phyloP scores from a whole-genome alignment of 495 filamentous ascomycete genomes.

The Tuber microsphaerosporum region DNA sequence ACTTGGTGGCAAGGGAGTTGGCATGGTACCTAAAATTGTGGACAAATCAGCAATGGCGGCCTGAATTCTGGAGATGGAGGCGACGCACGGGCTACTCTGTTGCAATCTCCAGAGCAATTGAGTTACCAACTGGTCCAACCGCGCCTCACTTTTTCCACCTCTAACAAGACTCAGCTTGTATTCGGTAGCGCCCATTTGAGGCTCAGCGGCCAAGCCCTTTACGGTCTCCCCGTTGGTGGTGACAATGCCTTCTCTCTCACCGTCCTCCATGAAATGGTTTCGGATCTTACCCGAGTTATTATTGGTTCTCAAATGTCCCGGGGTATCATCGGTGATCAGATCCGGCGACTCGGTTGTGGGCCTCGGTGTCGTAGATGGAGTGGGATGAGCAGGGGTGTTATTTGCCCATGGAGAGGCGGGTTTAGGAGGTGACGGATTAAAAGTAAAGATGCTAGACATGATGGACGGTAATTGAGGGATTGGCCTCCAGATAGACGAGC shows the following conservation, averaged over 20 bases:
- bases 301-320: slow-evolving; percentile 44
- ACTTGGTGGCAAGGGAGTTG: slow-evolving; percentile 43
- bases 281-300: slow-evolving; percentile 37
- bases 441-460: slow-evolving; percentile 97
- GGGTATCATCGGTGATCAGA: slow-evolving; percentile 33
- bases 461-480: slow-evolving; percentile 14
- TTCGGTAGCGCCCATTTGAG: slow-evolving; percentile 87
- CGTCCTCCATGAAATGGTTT: slow-evolving; percentile 38
- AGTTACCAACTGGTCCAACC: slow-evolving; percentile 84
- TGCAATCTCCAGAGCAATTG: slow-evolving; percentile 92
- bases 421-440: slow-evolving; percentile 75
- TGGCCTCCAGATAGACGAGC: background rate
- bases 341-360: slow-evolving; percentile 9
- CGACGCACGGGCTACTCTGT: slow-evolving; percentile 83
- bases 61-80: slow-evolving; percentile 49
- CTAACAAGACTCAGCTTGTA: slow-evolving; percentile 94
- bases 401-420: slow-evolving; percentile 77
- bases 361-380: slow-evolving; percentile 20
- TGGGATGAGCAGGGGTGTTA: slow-evolving; percentile 30
- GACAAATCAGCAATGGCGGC: slow-evolving; percentile 56
- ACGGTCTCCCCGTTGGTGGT: slow-evolving; percentile 67
- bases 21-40: slow-evolving; percentile 28
- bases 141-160: slow-evolving; percentile 65
- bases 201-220: slow-evolving; percentile 65
- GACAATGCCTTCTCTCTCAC: slow-evolving; percentile 47